Percentiles rank a stretch among this genome's conserved stretches.
phyloP scores from a whole-genome alignment of 495 filamentous ascomycete genomes.

The Penicillium atrosanguineum region DNA sequence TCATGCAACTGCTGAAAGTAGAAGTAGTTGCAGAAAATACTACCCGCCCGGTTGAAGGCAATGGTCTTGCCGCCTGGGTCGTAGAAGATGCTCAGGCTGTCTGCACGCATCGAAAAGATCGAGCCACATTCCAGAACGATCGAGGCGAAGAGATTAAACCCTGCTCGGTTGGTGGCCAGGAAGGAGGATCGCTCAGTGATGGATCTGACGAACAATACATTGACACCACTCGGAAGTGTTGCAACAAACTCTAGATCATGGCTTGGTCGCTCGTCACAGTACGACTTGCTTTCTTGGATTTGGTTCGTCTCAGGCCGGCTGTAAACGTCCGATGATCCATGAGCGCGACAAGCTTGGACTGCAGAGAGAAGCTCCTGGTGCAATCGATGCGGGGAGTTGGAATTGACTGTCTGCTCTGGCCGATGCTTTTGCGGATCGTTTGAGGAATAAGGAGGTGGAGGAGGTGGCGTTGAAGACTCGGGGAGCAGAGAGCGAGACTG shows the following conservation, averaged over 20 bases:
- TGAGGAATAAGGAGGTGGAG: slow-evolving; percentile 41
- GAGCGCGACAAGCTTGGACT: slow-evolving; percentile 74
- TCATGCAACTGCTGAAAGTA: slow-evolving; percentile 82
- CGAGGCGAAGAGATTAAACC: slow-evolving; percentile 67
- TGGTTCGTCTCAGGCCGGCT: slow-evolving; percentile 66
- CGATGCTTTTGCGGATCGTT: slow-evolving; percentile 38
- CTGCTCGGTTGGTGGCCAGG: slow-evolving; percentile 56
- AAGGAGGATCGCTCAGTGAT: slow-evolving; percentile 54
- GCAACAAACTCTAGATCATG: slow-evolving; percentile 76
- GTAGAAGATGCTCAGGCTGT: slow-evolving; percentile 79
- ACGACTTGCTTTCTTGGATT: slow-evolving; percentile 81
- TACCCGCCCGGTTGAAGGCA: slow-evolving; percentile 85
- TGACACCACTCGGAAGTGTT: slow-evolving; percentile 66
- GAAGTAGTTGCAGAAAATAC: slow-evolving; percentile 89
- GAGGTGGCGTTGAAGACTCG: slow-evolving; percentile 32
- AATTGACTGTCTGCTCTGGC: slow-evolving; percentile 36
- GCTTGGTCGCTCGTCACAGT: slow-evolving; percentile 81
- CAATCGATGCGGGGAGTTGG: slow-evolving; percentile 50
- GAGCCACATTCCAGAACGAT: slow-evolving; percentile 66
- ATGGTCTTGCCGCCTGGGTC: slow-evolving; percentile 77
- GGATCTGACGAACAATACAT: slow-evolving; percentile 64
- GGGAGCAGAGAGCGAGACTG: slow-evolving; percentile 25
- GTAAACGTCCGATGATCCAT: slow-evolving; percentile 70
- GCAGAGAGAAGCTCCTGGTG: slow-evolving; percentile 69
- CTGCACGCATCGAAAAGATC: slow-evolving; percentile 63